Conservation (phyloP, 1,284 basidiomycete species). For the Marasmius fiardii region DNA sequence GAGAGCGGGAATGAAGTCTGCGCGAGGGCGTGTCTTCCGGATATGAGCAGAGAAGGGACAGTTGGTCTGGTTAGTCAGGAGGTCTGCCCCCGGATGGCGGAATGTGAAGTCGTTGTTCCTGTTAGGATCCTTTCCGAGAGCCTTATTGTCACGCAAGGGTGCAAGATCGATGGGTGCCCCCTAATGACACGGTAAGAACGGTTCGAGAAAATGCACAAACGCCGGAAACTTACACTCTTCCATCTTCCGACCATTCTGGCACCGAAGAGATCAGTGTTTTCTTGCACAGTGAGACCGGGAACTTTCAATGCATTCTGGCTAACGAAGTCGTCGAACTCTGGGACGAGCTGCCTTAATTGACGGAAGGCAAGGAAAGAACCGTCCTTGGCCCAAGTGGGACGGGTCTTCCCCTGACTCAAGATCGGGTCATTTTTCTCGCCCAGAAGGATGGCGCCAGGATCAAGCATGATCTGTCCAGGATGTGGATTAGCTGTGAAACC, state of each 20-base stretch:
- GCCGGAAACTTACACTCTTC: slow-evolving; percentile 22
- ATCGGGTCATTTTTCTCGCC: slow-evolving; percentile 25
- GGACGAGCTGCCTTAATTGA: slow-evolving; percentile 26
- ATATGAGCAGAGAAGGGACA: slow-evolving; percentile 33
- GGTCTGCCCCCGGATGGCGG: slow-evolving; percentile 14
- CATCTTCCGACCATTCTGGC: slow-evolving; percentile 29
- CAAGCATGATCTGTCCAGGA: slow-evolving; percentile 29
- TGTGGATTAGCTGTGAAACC: slow-evolving; percentile 26
- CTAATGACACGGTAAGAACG: not conserved
- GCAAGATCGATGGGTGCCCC: slow-evolving; percentile 34
- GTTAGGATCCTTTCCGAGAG: slow-evolving; percentile 26
- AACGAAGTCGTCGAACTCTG: slow-evolving; percentile 27
- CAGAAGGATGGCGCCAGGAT: slow-evolving; percentile 29
- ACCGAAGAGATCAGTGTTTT: slow-evolving; percentile 23
- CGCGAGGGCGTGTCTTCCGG: slow-evolving; percentile 27
- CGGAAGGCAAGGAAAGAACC: slow-evolving; percentile 30
- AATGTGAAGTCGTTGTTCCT: slow-evolving; percentile 38
- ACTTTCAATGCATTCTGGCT: slow-evolving; percentile 19
- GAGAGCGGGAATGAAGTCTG: slow-evolving; percentile 16
- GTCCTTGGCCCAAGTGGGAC: slow-evolving; percentile 24
- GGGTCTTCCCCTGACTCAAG: slow-evolving; percentile 5
- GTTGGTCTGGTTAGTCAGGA: slow-evolving; percentile 21
- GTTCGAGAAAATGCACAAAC: not conserved
- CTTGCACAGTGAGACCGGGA: slow-evolving; percentile 14
- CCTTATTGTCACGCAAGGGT: slow-evolving; percentile 29